phyloP scores from a whole-genome alignment of 2,329 filamentous ascomycete species.

The Fusarium sp. region DNA sequence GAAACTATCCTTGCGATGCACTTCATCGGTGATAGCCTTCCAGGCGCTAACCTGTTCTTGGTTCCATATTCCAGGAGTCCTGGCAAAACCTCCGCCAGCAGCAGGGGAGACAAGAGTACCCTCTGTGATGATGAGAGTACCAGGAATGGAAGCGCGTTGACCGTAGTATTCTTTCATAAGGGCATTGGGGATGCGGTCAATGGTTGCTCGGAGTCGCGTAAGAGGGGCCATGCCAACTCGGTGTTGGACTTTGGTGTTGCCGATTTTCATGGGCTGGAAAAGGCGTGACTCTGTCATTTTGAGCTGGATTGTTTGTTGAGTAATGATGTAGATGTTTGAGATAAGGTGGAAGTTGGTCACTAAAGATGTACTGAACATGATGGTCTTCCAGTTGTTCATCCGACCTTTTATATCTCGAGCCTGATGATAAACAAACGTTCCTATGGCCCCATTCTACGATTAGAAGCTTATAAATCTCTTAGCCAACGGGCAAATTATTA shows the following conservation, averaged over 20 bases:
- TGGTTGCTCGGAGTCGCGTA: slow-evolving; percentile 63
- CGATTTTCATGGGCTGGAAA: slow-evolving; percentile 59
- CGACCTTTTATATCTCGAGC: background rate
- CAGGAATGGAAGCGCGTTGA: slow-evolving; percentile 58
- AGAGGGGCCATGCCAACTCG: slow-evolving; percentile 68
- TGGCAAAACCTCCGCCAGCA: slow-evolving; percentile 50
- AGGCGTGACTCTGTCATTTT: slow-evolving; percentile 48
- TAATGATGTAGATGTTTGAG: accelerated
- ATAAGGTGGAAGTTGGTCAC: accelerated
- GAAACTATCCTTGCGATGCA: slow-evolving; percentile 71
- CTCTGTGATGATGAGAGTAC: slow-evolving; percentile 59
- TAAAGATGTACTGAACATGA: background rate
- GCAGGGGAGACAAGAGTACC: slow-evolving; percentile 58
- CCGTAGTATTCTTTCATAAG: slow-evolving; percentile 61
- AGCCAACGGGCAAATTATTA: too few species aligned
- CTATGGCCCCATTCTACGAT: accelerated
- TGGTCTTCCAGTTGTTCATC: accelerated
- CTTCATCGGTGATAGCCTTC: slow-evolving; percentile 71
- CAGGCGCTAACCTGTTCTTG: slow-evolving; percentile 69
- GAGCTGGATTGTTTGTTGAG: accelerated
- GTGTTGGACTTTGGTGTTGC: slow-evolving; percentile 55
- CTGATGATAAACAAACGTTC: background rate
- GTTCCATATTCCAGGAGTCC: slow-evolving; percentile 70
- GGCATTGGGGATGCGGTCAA: slow-evolving; percentile 48
- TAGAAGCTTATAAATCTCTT: background rate